A percentile compares a stretch with the other conserved stretches of the same genome.
Evolutionary conservation across 2,329 filamentous ascomycete genomes (phyloP).

Genomic region (Pseudogymnoascus sp.): DNA sequence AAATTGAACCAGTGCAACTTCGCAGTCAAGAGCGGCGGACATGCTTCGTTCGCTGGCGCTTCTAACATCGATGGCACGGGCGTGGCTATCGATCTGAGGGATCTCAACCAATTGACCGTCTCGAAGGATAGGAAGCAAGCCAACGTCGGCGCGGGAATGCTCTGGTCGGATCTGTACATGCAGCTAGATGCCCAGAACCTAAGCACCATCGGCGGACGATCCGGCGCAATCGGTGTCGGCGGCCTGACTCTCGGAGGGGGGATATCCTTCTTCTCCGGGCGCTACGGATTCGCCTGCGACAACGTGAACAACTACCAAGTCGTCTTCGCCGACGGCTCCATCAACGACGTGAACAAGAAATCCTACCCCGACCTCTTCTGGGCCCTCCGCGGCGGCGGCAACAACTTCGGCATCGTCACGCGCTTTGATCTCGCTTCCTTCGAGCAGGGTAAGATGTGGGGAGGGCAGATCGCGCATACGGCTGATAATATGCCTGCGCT

Average conservation of each 20-base stretch:
- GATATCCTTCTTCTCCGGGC: slow-evolving; percentile 27
- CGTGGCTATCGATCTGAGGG: slow-evolving; percentile 16
- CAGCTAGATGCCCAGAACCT: slow-evolving; percentile 15
- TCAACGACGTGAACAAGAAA: slow-evolving; percentile 24
- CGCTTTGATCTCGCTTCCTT: slow-evolving; percentile 27
- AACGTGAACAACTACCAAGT: slow-evolving; percentile 21
- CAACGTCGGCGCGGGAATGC: slow-evolving; percentile 16
- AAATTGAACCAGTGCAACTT: slow-evolving; percentile 20
- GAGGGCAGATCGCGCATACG: background rate
- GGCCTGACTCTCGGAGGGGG: slow-evolving; percentile 31
- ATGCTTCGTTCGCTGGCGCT: slow-evolving; percentile 19
- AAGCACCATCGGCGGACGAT: slow-evolving; percentile 17
- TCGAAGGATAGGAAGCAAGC: slow-evolving; percentile 11
- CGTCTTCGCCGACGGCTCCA: slow-evolving; percentile 22
- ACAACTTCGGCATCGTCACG: slow-evolving; percentile 28
- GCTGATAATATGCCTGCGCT: background rate
- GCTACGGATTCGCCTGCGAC: slow-evolving; percentile 31
- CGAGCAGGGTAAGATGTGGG: slow-evolving; percentile 22
- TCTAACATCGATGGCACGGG: slow-evolving; percentile 19
- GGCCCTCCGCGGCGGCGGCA: slow-evolving; percentile 23
- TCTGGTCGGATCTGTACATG: slow-evolving; percentile 19
- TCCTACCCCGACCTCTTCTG: slow-evolving; percentile 22
- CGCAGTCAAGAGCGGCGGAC: slow-evolving; percentile 34
- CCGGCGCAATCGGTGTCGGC: slow-evolving; percentile 24
- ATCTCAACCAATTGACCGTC: slow-evolving; percentile 12